phyloP scores from a whole-genome alignment of 345 rosid genomes.

The Murraya paniculata region DNA sequence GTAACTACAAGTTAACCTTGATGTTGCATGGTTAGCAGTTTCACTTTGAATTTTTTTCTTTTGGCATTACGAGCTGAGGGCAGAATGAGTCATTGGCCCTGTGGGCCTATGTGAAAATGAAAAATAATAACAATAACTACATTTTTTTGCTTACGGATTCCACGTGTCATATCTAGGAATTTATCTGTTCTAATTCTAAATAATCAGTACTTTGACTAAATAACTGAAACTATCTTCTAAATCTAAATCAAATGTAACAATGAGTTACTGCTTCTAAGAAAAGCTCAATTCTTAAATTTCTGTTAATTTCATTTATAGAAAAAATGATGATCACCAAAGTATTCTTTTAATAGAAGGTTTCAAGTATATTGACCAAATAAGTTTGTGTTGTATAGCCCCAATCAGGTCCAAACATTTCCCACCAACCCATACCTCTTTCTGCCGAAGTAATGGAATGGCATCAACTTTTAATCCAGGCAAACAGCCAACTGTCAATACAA shows the following conservation, averaged over 20 bases:
- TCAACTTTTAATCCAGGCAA: slow-evolving; percentile 84
- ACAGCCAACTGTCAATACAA: slow-evolving; percentile 67
- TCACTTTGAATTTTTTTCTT: too few relatives aligned
- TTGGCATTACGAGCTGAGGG: too few relatives aligned
- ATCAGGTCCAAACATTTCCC: neutral
- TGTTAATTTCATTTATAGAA: neutral
- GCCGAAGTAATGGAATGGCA: slow-evolving; percentile 44
- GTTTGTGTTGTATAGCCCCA: neutral
- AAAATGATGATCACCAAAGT: neutral
- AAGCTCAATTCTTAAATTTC: neutral
- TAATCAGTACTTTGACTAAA: neutral
- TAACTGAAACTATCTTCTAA: neutral
- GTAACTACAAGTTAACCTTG: too few relatives aligned
- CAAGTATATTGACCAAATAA: neutral
- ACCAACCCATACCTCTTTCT: slow-evolving; percentile 25
- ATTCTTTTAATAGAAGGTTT: neutral
- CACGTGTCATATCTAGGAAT: neutral
- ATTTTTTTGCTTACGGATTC: too few relatives aligned
- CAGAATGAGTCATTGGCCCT: too few relatives aligned
- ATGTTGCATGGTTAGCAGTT: too few relatives aligned
- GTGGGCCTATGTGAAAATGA: too few relatives aligned
- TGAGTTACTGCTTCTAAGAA: neutral
- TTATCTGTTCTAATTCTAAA: neutral
- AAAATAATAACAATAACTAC: too few relatives aligned
- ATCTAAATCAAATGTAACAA: neutral